Conservation (phyloP, 2,329 filamentous ascomycete species). For the Curvularia eragrostidis region DNA sequence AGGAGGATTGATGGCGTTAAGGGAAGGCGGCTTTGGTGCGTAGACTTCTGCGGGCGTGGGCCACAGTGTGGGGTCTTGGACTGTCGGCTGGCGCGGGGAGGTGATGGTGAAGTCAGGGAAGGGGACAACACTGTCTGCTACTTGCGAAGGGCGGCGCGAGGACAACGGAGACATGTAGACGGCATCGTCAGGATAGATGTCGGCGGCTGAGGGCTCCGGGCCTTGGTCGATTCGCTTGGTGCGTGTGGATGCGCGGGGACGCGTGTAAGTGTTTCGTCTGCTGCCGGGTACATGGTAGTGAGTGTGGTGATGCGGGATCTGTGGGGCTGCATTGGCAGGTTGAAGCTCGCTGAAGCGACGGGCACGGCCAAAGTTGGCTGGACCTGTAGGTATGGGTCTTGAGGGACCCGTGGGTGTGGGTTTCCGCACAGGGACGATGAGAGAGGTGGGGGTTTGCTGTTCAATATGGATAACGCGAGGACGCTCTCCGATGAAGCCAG, state of each 20-base stretch:
- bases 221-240: conserved; percentile 40
- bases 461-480: conserved; percentile 16
- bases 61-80: conserved; percentile 16
- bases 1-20: not conserved
- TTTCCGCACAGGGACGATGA: not conserved
- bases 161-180: conserved; percentile 8
- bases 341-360: conserved; percentile 10
- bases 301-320: conserved; percentile 3
- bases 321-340: not conserved
- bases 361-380: conserved; percentile 2
- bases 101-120: not conserved
- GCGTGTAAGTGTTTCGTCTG: not conserved
- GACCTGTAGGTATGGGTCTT: not conserved
- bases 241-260: conserved; percentile 18
- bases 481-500: conserved; percentile 14
- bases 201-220: conserved; percentile 37
- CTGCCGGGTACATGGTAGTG: conserved; percentile 1
- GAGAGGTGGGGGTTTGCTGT: not conserved
- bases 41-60: conserved; percentile 30
- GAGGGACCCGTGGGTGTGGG: no score
- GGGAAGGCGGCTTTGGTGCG: not conserved
- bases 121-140: no score
- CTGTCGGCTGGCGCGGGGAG: conserved; percentile 1
- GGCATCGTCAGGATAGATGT: conserved; percentile 44
- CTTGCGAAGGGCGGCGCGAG: not conserved